Conservation (phyloP, 139 green algal species). For the Mychonastes homosphaera region DNA sequence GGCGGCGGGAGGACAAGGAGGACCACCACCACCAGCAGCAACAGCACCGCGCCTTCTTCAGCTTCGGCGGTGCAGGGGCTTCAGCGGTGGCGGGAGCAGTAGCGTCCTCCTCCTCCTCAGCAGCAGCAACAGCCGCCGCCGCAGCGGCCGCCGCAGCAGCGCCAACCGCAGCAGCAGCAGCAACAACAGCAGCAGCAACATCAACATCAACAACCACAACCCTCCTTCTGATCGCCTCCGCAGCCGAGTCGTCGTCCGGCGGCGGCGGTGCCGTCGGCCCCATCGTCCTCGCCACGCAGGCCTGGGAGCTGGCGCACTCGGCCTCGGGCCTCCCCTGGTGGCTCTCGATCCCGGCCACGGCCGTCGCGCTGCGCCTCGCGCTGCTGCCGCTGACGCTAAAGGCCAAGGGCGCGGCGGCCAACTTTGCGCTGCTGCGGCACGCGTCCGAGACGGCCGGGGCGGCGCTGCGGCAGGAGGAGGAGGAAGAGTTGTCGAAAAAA, state of each 20-base stretch:
- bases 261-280: too few species aligned
- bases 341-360: conserved; percentile 35
- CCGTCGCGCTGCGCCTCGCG: conserved; percentile 21
- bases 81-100: too few species aligned
- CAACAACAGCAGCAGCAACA: background rate
- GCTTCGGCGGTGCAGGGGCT: too few species aligned
- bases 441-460: conserved; percentile 7
- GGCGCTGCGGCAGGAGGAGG: conserved; percentile 11
- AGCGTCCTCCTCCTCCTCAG: too few species aligned
- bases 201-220: background rate
- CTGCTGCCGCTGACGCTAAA: conserved; percentile 32
- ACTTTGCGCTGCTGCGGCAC: conserved; percentile 21
- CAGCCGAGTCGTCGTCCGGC: too few species aligned
- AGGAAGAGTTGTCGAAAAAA: conserved; percentile 1
- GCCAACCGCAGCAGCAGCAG: background rate
- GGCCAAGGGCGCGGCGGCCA: conserved; percentile 22
- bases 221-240: background rate
- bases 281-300: conserved; percentile 23
- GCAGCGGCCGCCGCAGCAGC: conserved; percentile 1
- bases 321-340: conserved; percentile 36
- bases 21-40: too few species aligned
- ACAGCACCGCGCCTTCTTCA: too few species aligned
- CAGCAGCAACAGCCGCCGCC: too few species aligned
- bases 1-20: too few species aligned
- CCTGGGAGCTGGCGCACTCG: conserved; percentile 28